These are phyloP conservation scores for Pseudocercospora macadamiae DNA, from an alignment of 2,329 filamentous ascomycete genomes.

Conservation along the genomic window DNA sequence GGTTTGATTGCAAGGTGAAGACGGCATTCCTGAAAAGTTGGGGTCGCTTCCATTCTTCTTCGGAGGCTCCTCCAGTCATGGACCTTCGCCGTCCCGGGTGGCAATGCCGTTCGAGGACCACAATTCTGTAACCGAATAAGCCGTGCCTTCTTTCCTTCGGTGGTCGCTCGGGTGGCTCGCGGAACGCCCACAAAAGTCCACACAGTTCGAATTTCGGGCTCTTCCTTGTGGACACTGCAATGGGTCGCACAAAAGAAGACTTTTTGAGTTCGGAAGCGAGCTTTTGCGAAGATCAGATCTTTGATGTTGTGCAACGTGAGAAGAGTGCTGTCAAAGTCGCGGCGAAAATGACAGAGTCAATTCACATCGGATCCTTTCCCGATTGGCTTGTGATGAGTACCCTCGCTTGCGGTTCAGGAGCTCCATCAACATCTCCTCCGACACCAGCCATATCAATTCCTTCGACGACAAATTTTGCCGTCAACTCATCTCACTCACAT, in stretches of 20 bases:
- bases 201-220: not conserved
- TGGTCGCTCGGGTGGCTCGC: not conserved
- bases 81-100: not conserved
- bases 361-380: not conserved
- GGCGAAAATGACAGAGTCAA: not conserved
- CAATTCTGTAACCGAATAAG: not conserved
- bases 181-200: not conserved
- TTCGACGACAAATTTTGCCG: not conserved
- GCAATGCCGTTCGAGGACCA: not conserved
- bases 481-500: not conserved
- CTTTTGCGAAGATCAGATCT: not conserved
- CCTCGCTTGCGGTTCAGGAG: not conserved
- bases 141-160: not conserved
- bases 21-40: too few relatives aligned
- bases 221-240: not conserved
- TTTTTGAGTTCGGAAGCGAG: not conserved
- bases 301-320: not conserved
- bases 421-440: not conserved
- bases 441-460: not conserved
- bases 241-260: not conserved
- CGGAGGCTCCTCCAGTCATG: not conserved
- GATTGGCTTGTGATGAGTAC: not conserved
- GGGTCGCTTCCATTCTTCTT: too few relatives aligned
- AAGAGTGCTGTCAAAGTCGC: not conserved
- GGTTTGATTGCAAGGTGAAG: too few relatives aligned